Percentiles rank a stretch among this genome's conserved stretches.
Conservation (phyloP, 805 yeast species). For the Komagataella pseudopastoris region DNA sequence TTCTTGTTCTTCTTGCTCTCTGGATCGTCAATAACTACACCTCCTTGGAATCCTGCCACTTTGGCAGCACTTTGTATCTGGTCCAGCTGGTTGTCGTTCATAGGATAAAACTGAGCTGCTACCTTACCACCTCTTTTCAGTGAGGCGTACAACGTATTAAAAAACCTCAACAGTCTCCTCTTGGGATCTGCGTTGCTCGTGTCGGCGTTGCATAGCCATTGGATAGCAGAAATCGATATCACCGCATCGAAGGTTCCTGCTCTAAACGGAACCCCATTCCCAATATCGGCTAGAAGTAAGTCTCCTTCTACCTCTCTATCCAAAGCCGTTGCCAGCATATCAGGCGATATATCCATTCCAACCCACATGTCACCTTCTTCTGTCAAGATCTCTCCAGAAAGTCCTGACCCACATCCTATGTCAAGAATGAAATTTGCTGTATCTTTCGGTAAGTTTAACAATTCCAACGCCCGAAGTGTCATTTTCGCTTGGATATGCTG, state of each 20-base stretch:
- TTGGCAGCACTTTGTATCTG: conserved; percentile 75
- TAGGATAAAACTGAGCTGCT: conserved; percentile 94
- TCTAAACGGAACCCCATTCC: conserved; percentile 86
- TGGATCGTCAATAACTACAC: conserved; percentile 86
- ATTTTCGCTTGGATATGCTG: conserved; percentile 97
- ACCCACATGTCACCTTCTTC: conserved; percentile 94
- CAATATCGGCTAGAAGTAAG: conserved; percentile 82
- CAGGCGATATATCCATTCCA: conserved; percentile 93
- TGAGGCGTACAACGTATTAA: conserved; percentile 77
- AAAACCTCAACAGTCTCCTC: conserved; percentile 65
- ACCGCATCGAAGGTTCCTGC: conserved; percentile 97
- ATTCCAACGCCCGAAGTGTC: conserved; percentile 88
- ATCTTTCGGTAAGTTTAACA: conserved; percentile 57
- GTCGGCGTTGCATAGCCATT: conserved; percentile 97
- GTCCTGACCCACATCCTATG: conserved; percentile 95
- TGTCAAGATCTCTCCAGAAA: conserved; percentile 84
- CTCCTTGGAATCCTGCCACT: conserved; percentile 92
- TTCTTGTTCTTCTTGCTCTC: conserved; percentile 86
- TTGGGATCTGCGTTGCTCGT: conserved; percentile 72
- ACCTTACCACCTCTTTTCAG: conserved; percentile 92
- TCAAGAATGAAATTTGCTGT: conserved; percentile 64
- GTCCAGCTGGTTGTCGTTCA: conserved; percentile 74
- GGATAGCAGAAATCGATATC: conserved; percentile 86
- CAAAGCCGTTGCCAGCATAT: conserved; percentile 90
- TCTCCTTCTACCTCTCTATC: conserved; percentile 94